Evolutionary conservation across 768 basidiomycete species (phyloP).

Genomic region (Leucosporidium creatinivorum): DNA sequence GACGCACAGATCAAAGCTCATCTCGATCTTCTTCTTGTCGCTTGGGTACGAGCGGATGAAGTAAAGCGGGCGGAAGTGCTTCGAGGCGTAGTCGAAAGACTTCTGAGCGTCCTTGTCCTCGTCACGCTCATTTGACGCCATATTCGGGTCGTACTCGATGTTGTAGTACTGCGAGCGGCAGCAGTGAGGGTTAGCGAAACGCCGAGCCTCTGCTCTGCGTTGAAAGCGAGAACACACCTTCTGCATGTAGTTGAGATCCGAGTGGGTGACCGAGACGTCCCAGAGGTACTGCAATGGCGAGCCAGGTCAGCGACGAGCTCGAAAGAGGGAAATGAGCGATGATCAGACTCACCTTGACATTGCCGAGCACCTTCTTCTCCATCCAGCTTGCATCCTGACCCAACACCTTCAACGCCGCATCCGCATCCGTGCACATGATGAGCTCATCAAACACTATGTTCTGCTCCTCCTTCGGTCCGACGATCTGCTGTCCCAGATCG

Average conservation of each 20-base stretch:
- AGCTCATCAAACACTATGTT: background rate
- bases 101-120: constrained; percentile 38
- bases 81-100: constrained; percentile 42
- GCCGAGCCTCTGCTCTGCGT: too few relatives aligned
- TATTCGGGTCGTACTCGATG: background rate
- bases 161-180: background rate
- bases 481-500: background rate
- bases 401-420: background rate
- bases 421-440: background rate
- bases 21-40: constrained; percentile 50
- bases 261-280: background rate
- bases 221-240: background rate
- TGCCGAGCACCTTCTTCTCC: background rate
- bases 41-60: constrained; percentile 48
- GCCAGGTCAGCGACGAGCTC: too few relatives aligned
- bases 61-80: constrained; percentile 48
- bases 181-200: background rate
- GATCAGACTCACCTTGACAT: background rate
- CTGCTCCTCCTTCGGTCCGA: background rate
- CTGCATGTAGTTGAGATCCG: constrained; percentile 2
- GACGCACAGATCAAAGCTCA: constrained; percentile 45
- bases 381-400: background rate
- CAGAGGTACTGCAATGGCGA: background rate
- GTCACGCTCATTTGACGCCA: constrained; percentile 36
- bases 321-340: background rate